phyloP scores from a whole-genome alignment of 257 asterid species.

The Nicotiana tabacum region DNA sequence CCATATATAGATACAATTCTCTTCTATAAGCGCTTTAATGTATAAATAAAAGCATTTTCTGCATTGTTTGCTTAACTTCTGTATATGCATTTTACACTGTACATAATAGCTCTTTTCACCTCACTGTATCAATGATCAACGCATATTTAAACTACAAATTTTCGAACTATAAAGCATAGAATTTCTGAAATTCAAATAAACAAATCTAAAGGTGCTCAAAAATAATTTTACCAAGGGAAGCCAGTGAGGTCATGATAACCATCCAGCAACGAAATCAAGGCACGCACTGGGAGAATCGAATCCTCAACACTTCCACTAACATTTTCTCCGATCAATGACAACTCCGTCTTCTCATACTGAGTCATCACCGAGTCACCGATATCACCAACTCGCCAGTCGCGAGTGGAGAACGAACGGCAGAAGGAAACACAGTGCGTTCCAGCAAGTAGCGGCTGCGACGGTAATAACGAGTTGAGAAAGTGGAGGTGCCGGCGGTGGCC shows the following conservation, averaged over 20 bases:
- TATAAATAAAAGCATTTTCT: neutral
- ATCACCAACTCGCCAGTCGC: neutral
- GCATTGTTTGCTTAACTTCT: neutral
- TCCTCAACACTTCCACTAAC: constrained; percentile 14
- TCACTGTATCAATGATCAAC: neutral
- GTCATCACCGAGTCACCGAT: constrained; percentile 2
- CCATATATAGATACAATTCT: neutral
- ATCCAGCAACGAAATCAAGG: constrained; percentile 29
- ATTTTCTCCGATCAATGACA: neutral
- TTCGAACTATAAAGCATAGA: neutral
- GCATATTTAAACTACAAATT: neutral
- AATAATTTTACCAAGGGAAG: constrained; percentile 32
- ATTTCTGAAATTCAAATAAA: neutral
- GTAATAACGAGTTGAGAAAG: neutral
- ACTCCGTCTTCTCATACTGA: constrained; percentile 9
- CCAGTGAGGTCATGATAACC: constrained; percentile 33
- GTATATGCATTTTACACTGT: neutral
- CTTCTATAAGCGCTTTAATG: neutral
- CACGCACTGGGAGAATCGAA: constrained; percentile 29
- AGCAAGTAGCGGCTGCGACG: neutral
- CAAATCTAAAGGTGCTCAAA: neutral
- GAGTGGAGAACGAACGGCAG: constrained; percentile 23
- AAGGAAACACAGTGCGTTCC: constrained; percentile 10
- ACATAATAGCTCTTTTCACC: neutral
- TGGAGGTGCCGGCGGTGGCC: neutral